Evolutionary conservation across 2,329 filamentous ascomycete genomes (phyloP), one percentile per base, ranked within the genome.

Genomic region (Penicillium sp.): DNA sequence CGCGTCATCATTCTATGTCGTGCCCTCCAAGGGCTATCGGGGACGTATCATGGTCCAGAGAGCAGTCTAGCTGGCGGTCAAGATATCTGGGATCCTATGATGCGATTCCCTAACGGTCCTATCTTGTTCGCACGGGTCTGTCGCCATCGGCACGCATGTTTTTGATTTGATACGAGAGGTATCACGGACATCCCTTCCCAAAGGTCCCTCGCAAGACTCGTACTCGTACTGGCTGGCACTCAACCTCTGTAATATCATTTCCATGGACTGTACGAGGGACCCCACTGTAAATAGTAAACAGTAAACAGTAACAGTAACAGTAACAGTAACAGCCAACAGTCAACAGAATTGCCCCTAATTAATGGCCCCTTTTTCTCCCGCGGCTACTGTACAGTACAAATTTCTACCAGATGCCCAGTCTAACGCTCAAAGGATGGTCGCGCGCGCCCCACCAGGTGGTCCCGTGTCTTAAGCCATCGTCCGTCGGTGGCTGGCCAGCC

Each of bases 401-500:
- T 44, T 45, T 51, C 18, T 51, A 50, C 43, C 46, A 49, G 43
- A 54, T 42, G 41, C 33, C 49, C 47, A 42, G 36, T 20, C 39
- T 48, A 51, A 54, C 46, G 51, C 47, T 46, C 42, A 32, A 50
- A 49, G 46, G 51, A 51, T 29, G 29, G 34, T 32, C 30, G 12
- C 12, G 27, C 27, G 29, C n/a, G 48, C 45, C 42, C 60, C 60
- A 62, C 58, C 33, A 21, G 20, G 50, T 49, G 55, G 52, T 58
- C 54, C 50, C 54, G 49, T 58, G 52, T 61, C 52, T 55, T 56
- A 52, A 55, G 53, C 49, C 59, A 60, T 60, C 32, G 18, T 37
- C 39, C 48, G 9, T 36, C 39, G 52, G 56, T 56, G 60, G 57
- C 53, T 57, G 43, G 48, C 52, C 55, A 58, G 56, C 50, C 57